phyloP scores from a whole-genome alignment of 495 filamentous ascomycete genomes.

The Trichocladium antarcticum region DNA sequence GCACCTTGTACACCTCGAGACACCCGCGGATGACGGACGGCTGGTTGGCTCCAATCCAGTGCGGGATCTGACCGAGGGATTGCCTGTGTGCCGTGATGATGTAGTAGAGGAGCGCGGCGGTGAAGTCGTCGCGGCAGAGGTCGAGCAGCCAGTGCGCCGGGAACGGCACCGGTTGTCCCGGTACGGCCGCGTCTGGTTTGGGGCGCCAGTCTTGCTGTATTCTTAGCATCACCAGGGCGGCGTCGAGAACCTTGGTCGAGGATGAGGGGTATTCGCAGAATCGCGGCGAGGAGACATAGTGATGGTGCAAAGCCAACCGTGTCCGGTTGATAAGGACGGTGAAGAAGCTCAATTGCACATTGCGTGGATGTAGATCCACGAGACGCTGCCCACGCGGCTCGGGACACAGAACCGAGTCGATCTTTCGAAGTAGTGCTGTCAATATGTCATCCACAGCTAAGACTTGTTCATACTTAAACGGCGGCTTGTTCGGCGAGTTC shows the following conservation, averaged over 20 bases:
- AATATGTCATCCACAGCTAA: slow-evolving; percentile 13
- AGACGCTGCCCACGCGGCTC: background rate
- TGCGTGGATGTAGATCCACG: slow-evolving; percentile 1
- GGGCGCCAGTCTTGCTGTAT: slow-evolving; percentile 6
- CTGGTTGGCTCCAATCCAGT: too few relatives aligned
- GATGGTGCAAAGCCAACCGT: slow-evolving; percentile 15
- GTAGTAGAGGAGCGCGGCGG: slow-evolving; percentile 16
- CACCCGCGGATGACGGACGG: slow-evolving; percentile 2
- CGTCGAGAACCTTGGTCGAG: slow-evolving; percentile 5
- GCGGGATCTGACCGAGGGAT: slow-evolving; percentile 6
- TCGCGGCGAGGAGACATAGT: slow-evolving; percentile 4
- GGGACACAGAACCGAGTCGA: slow-evolving; percentile 5
- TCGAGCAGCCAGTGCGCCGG: slow-evolving; percentile 11
- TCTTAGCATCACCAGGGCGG: slow-evolving; percentile 10
- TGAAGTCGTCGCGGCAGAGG: slow-evolving; percentile 22
- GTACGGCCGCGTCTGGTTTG: background rate
- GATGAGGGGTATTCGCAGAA: slow-evolving; percentile 5
- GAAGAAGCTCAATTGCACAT: slow-evolving; percentile 14
- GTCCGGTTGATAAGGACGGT: slow-evolving; percentile 16
- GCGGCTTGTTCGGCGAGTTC: slow-evolving; percentile 15
- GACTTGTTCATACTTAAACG: slow-evolving; percentile 7
- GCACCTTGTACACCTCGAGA: slow-evolving; percentile 3
- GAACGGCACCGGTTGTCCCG: background rate
- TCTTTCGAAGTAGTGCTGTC: slow-evolving; percentile 11
- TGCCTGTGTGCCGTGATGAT: slow-evolving; percentile 4